A percentile compares a stretch with the other conserved stretches of the same genome.
These are phyloP conservation scores for Hanseniaspora mollemarum DNA, from an alignment of 805 yeast genomes.

Conservation along the genomic window DNA sequence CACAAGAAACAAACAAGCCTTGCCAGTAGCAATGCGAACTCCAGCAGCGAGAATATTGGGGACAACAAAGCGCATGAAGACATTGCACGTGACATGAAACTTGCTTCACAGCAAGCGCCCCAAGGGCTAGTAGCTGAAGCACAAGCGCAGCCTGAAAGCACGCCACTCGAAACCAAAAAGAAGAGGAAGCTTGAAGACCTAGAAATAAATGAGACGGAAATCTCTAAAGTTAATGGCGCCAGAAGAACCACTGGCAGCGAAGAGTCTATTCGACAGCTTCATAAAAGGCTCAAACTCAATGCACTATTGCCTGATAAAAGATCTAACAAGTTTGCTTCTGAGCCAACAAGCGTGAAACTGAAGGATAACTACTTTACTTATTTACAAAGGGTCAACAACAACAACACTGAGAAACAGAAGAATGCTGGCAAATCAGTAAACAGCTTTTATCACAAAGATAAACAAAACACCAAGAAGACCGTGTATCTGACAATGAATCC, in stretches of 20 bases:
- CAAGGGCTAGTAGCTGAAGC: not conserved
- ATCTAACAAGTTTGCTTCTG: not conserved
- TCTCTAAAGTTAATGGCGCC: not conserved
- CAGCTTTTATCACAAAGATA: conserved; percentile 15
- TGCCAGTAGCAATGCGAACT: not conserved
- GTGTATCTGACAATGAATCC: conserved; percentile 41
- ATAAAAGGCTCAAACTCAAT: not conserved
- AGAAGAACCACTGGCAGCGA: not conserved
- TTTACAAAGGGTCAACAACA: conserved; percentile 2
- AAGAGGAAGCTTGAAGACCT: not conserved
- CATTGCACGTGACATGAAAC: not conserved
- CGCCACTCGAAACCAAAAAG: not conserved
- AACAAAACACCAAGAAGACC: conserved; percentile 30
- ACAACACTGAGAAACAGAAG: conserved; percentile 2
- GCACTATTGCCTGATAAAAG: not conserved
- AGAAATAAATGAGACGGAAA: not conserved
- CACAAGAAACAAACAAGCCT: not conserved
- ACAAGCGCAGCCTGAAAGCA: no score
- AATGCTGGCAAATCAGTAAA: conserved; percentile 1
- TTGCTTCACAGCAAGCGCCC: not conserved
- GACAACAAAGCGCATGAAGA: not conserved
- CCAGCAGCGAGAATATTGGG: not conserved
- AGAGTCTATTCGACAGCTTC: not conserved
- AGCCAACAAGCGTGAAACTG: conserved; percentile 3
- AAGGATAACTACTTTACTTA: conserved; percentile 2